A percentile compares a stretch with the other conserved stretches of the same genome.
These are phyloP conservation scores for Pseudocercospora crystallina DNA, from an alignment of 2,329 filamentous ascomycete species.

Conservation along the genomic window DNA sequence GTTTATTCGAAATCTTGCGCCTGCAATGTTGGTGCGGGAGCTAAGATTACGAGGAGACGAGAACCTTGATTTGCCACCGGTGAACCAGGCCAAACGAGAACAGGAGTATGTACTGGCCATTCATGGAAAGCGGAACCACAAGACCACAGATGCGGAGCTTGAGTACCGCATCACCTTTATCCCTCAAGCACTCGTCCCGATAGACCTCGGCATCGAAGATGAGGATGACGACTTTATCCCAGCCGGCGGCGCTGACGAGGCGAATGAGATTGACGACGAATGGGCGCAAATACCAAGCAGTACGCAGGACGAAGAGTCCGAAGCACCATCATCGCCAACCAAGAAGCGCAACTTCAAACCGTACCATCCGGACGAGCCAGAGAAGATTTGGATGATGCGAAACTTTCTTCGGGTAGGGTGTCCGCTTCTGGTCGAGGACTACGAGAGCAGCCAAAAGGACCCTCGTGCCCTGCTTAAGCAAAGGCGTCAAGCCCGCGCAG, in stretches of 20 bases:
- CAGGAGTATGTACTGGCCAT: slow-evolving; percentile 63
- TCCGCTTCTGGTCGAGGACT: slow-evolving; percentile 64
- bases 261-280: slow-evolving; percentile 34
- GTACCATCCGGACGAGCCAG: slow-evolving; percentile 66
- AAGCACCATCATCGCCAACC: slow-evolving; percentile 39
- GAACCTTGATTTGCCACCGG: slow-evolving; percentile 29
- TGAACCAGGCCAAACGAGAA: slow-evolving; percentile 49
- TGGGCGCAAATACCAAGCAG: slow-evolving; percentile 19
- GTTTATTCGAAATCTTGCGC: slow-evolving; percentile 76
- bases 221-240: slow-evolving; percentile 55
- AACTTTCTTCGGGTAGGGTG: slow-evolving; percentile 63
- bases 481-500: slow-evolving; percentile 26
- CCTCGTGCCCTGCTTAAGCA: slow-evolving; percentile 30
- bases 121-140: slow-evolving; percentile 66
- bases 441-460: slow-evolving; percentile 51
- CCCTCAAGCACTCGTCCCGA: slow-evolving; percentile 72
- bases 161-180: slow-evolving; percentile 79
- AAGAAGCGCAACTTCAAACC: slow-evolving; percentile 46
- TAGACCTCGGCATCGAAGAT: slow-evolving; percentile 74
- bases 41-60: slow-evolving; percentile 41
- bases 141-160: slow-evolving; percentile 69
- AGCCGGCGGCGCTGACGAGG: slow-evolving; percentile 34
- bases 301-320: slow-evolving; percentile 30
- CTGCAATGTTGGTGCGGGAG: slow-evolving; percentile 68
- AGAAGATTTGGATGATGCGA: slow-evolving; percentile 69